These are phyloP conservation scores for Lecanicillium sp. DNA, from an alignment of 2,329 filamentous ascomycete genomes.

Conservation along the genomic window DNA sequence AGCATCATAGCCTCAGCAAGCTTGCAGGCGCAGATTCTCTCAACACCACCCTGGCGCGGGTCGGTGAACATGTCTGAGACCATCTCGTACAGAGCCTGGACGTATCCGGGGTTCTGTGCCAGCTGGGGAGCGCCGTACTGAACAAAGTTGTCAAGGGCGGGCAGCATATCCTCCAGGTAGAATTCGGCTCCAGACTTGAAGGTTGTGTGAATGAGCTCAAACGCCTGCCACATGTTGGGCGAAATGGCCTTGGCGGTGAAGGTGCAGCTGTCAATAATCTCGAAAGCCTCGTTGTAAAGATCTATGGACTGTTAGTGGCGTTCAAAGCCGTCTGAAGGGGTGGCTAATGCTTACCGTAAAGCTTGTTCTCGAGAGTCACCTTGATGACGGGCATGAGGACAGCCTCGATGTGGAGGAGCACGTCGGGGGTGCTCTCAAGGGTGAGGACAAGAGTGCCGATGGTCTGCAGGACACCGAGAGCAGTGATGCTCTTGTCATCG, in stretches of 20 bases:
- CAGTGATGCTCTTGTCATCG: slow-evolving; percentile 98
- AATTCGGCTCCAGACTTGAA: slow-evolving; percentile 97
- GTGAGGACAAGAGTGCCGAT: slow-evolving; percentile 97
- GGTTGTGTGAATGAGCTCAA: slow-evolving; percentile 91
- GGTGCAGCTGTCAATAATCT: slow-evolving; percentile 98
- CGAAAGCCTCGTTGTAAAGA: slow-evolving; percentile 95
- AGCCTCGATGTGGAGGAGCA: slow-evolving; percentile 87
- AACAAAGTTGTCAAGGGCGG: slow-evolving; percentile 95
- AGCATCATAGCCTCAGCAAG: slow-evolving; percentile 96
- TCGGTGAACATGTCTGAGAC: slow-evolving; percentile 92
- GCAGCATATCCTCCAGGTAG: slow-evolving; percentile 98
- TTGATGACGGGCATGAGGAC: slow-evolving; percentile 96
- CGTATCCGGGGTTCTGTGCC: slow-evolving; percentile 76
- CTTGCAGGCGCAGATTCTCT: slow-evolving; percentile 96
- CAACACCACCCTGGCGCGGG: slow-evolving; percentile 85
- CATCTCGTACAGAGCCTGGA: slow-evolving; percentile 87
- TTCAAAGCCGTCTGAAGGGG: not conserved
- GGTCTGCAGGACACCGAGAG: slow-evolving; percentile 90
- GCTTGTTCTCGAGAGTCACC: slow-evolving; percentile 93
- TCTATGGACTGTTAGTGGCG: slow-evolving; percentile 44
- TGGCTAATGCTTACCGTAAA: slow-evolving; percentile 61
- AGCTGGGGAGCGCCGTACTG: slow-evolving; percentile 81
- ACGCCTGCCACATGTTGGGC: slow-evolving; percentile 96
- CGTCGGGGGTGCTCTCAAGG: slow-evolving; percentile 92
- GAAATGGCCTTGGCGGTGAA: slow-evolving; percentile 96